Conservation (phyloP, 2,329 filamentous ascomycete species). For the Fusarium odoratissimum region DNA sequence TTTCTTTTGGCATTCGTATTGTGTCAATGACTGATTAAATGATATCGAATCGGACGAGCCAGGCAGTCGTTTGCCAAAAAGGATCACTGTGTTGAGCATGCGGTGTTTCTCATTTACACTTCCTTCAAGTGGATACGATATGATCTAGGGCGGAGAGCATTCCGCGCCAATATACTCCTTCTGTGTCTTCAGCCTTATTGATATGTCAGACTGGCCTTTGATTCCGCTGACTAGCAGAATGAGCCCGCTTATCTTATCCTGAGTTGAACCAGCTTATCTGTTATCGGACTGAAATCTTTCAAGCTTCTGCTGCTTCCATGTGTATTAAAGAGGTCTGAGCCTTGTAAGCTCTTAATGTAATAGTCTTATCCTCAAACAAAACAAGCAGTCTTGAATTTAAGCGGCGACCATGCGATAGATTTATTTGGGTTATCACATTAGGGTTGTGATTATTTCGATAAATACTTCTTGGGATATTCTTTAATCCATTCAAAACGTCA, state of each 20-base stretch:
- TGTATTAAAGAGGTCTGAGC: fast-evolving
- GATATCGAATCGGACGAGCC: background rate
- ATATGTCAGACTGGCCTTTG: fast-evolving
- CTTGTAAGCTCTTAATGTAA: fast-evolving
- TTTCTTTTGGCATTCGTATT: fast-evolving
- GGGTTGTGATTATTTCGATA: too few species aligned
- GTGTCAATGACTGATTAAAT: fast-evolving
- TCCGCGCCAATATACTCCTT: background rate
- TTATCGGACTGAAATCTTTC: background rate
- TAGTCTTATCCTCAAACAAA: too few species aligned
- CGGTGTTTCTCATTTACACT: too few species aligned
- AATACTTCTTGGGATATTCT: too few species aligned
- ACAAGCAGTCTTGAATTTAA: background rate
- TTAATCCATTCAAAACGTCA: too few species aligned
- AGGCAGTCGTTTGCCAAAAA: background rate
- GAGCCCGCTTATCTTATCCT: fast-evolving
- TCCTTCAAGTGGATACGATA: too few species aligned
- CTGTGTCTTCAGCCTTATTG: background rate
- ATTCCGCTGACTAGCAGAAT: background rate
- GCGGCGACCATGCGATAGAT: too few species aligned
- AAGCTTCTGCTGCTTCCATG: fast-evolving
- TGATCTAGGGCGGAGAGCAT: background rate
- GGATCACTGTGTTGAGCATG: background rate
- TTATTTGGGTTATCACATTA: too few species aligned
- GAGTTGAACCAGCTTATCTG: background rate